Base-by-base conservation (phyloP, 148 eudicot species). In the Amaranthus cruentus region DNA sequence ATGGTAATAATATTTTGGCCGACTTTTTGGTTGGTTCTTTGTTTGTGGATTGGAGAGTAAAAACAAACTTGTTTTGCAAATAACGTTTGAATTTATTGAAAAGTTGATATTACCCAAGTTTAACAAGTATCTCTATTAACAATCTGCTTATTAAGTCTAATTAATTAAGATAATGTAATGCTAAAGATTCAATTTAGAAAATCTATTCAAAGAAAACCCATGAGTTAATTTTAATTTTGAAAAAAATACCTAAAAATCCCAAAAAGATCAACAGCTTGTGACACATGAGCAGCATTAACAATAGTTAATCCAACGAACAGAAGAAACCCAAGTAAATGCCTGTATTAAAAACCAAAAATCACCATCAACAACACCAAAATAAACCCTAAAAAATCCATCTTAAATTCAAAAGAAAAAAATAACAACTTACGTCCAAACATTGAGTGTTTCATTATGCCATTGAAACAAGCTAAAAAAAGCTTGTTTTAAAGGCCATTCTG, bases 361-460 rank as follows among this genome's bases (percentile, higher is more conserved):
- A 78, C 0, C 49, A 63, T 28, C 38, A 28, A 62, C 48, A 28
- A 28, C 18, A 56, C 11, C 3, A 64, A 61, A 38, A 51, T 55
- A 71, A 61, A 62, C 38, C 4, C 5, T 47, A 55, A 70, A 71
- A 54, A 43, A 21, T 14, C 4, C 28, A 28, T 43, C 2, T 63
- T 63, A 18, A 43, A 68, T 15, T 9, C 47, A 44, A 15, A 18
- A 48, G 13, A 10, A 64, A 63, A 9, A 12, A 15, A 28, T 2
- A 9, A 42, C 62, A 6, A 82, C 95, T 78, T 84, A 96, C 99
- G 97, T 90, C 99, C 97, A 96, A 7, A 89, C 81, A 74, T 96
- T 96, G 77, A 96, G 89, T 13, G 99, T 92, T 81, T 96, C 99
- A 68, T 92, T 96, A 70, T 96, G 99, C 97, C 92, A 96, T 43